Evolutionary conservation across 345 rosid genomes (phyloP), one percentile per base, ranked within the genome.

Genomic region (Rhizophora apiculata): DNA sequence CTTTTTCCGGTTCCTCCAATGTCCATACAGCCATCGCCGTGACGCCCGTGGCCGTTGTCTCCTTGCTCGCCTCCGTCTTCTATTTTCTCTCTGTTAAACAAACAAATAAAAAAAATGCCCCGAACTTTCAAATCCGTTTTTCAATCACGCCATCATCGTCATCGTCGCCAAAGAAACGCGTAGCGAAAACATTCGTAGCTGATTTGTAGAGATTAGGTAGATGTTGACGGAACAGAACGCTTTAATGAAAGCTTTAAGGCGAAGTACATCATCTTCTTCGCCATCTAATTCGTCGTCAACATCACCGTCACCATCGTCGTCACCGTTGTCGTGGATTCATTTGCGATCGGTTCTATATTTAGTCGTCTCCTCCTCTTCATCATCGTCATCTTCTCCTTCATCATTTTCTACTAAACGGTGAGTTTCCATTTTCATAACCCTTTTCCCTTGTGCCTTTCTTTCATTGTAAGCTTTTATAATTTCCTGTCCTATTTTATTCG

Each of bases 21-120:
- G 91, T 81, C 74, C 82, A 83, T 30, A 57, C 88, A 80, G 87
- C 88, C 65, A 76, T 88, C 51, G 88, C 82, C 62, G 85, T 87
- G 75, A 83, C 88, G 83, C 88, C 84, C 87, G 80, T 88, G 89
- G 92, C 88, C 64, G 91, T 91, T 61, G 74, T 89, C 71, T 90
- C 93, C 81, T 82, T 87, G 75, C 81, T 86, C 72, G 81, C 83
- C 76, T 85, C 91, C 75, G 65, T 84, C 81, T 74, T 81, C 77
- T 88, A 80, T 80, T 85, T 37, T 88, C 24, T 55, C 85, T 83
- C 78, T 84, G 93, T 89, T 88, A 82, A 72, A 6, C 36, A 6
- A 6, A 6, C 36, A 5, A 6, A 6, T 5, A 49, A 36, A 15
- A 2, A 22, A 64, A 67, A 68, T 18, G 58, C 62, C 51, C 18